These are phyloP conservation scores for Kregervanrija fluxuum DNA, from an alignment of 805 yeast species.

Conservation along the genomic window DNA sequence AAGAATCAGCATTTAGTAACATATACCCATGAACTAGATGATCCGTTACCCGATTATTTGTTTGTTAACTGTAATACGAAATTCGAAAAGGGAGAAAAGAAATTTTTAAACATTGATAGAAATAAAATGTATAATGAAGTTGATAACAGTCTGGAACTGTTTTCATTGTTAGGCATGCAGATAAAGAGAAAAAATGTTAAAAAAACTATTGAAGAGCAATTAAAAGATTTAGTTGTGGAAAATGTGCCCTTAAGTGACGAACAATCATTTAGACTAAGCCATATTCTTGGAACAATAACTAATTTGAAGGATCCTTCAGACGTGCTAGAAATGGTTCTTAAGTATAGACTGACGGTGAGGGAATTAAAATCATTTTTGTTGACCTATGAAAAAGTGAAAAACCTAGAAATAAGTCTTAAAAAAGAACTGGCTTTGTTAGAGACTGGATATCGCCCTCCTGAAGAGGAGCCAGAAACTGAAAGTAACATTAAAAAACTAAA, in stretches of 20 bases:
- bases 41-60: slow-evolving; percentile 40
- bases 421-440: slow-evolving; percentile 9
- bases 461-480: neutral
- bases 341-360: slow-evolving; percentile 43
- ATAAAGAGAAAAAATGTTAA: slow-evolving; percentile 9
- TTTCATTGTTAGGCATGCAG: slow-evolving; percentile 28
- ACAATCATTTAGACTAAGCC: slow-evolving; percentile 4
- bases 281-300: slow-evolving; percentile 29
- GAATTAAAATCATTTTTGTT: slow-evolving; percentile 35
- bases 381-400: slow-evolving; percentile 34
- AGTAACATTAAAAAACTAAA: neutral
- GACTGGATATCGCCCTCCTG: no score
- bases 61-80: slow-evolving; percentile 45
- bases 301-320: slow-evolving; percentile 41
- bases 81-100: slow-evolving; percentile 58
- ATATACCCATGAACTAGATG: slow-evolving; percentile 14
- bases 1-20: neutral
- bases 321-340: slow-evolving; percentile 41
- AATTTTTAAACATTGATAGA: slow-evolving; percentile 49
- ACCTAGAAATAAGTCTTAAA: slow-evolving; percentile 25
- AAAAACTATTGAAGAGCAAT: slow-evolving; percentile 2
- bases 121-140: slow-evolving; percentile 48
- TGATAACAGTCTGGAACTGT: slow-evolving; percentile 43
- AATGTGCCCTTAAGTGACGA: slow-evolving; percentile 8
- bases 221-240: slow-evolving; percentile 5